These are phyloP conservation scores for Globisporangium middletonii DNA, from an alignment of 352 stramenopile genomes.

Conservation along the genomic window DNA sequence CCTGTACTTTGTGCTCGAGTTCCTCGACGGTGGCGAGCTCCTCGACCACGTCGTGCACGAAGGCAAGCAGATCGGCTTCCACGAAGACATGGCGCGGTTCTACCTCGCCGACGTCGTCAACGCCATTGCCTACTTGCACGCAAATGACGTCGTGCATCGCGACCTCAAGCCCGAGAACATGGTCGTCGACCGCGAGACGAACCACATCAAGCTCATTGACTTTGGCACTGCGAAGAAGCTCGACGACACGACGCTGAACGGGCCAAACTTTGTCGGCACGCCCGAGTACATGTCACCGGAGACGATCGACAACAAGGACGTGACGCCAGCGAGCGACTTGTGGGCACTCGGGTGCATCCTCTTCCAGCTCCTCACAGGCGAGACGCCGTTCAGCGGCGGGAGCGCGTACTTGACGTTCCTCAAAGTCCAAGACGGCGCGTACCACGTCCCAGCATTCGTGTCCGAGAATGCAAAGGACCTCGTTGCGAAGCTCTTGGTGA, in stretches of 20 bases:
- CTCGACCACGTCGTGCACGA: constrained; percentile 88
- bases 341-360: constrained; percentile 79
- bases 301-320: constrained; percentile 78
- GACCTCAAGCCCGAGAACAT: constrained; percentile 96
- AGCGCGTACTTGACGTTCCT: constrained; percentile 81
- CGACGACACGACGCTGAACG: constrained; percentile 46
- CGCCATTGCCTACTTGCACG: constrained; percentile 92
- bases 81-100: constrained; percentile 78
- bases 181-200: constrained; percentile 61
- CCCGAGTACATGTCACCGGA: constrained; percentile 87
- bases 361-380: constrained; percentile 71
- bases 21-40: constrained; percentile 89
- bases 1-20: constrained; percentile 96
- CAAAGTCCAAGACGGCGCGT: constrained; percentile 55
- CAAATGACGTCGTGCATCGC: constrained; percentile 89
- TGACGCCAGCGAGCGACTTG: constrained; percentile 50
- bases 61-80: constrained; percentile 61
- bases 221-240: constrained; percentile 84
- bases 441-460: constrained; percentile 54
- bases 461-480: constrained; percentile 56
- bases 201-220: constrained; percentile 73
- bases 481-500: constrained; percentile 48
- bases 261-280: constrained; percentile 85
- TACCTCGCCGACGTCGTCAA: constrained; percentile 87
- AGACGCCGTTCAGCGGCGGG: constrained; percentile 73